These are phyloP conservation scores for Cordyceps fumosorosea DNA, from an alignment of 2,329 filamentous ascomycete species.

Conservation along the genomic window DNA sequence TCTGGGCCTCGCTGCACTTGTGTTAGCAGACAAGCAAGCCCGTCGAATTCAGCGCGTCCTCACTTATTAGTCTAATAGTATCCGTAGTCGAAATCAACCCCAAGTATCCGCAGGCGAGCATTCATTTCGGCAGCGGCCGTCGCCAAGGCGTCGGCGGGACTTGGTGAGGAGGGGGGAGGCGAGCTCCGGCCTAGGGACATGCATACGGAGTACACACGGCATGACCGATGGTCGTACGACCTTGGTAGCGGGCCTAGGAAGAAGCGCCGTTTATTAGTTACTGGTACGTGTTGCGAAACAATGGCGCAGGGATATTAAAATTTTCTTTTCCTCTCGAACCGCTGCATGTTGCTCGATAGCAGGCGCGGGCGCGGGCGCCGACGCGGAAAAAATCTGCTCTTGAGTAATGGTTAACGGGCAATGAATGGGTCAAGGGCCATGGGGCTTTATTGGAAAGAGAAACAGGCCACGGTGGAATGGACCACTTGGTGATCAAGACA, in stretches of 20 bases:
- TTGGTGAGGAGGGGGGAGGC: not conserved
- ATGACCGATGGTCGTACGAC: slow-evolving; percentile 9
- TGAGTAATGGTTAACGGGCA: too few species aligned
- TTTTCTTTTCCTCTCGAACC: not conserved
- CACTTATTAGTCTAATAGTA: not conserved
- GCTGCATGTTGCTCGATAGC: not conserved
- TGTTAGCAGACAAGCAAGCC: not conserved
- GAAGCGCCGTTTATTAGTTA: not conserved
- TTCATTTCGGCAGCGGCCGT: slow-evolving; percentile 3
- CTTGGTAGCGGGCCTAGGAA: not conserved
- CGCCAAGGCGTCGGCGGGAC: not conserved
- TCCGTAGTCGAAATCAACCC: not conserved
- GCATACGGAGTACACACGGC: not conserved
- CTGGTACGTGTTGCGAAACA: not conserved
- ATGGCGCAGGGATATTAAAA: not conserved
- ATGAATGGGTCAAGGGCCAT: too few species aligned
- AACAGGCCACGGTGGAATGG: not conserved
- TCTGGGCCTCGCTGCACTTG: not conserved
- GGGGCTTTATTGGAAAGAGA: not conserved
- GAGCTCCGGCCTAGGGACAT: not conserved
- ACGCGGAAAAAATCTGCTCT: not conserved
- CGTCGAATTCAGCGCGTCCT: not conserved
- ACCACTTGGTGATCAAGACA: not conserved
- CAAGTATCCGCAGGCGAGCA: not conserved
- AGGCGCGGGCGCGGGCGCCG: not conserved